Evolutionary conservation across 176 grass and related monocot genomes (phyloP).

Genomic region (Otatea glauca): DNA sequence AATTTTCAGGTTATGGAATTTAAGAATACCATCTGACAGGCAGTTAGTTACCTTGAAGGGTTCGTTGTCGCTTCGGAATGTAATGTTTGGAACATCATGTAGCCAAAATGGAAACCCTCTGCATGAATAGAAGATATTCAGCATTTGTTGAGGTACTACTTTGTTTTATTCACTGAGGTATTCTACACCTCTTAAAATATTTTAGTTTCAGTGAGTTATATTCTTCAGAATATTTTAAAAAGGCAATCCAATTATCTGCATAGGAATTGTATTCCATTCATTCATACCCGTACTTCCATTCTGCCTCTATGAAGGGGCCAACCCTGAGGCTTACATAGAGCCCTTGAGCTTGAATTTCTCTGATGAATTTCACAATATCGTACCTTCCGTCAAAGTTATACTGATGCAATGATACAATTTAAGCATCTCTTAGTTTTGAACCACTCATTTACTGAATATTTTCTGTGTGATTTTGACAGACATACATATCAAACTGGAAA

Average conservation of each 20-base stretch:
- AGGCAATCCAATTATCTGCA: background rate
- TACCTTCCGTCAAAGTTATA: constrained; percentile 91
- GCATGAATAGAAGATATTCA: constrained; percentile 45
- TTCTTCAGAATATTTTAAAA: background rate
- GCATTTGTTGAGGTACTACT: constrained; percentile 17
- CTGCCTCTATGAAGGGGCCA: constrained; percentile 80
- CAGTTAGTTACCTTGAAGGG: constrained; percentile 72
- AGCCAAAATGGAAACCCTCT: constrained; percentile 79
- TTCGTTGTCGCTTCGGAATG: constrained; percentile 62
- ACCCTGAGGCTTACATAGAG: constrained; percentile 87
- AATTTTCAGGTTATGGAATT: constrained; percentile 1
- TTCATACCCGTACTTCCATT: constrained; percentile 95
- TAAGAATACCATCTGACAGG: background rate
- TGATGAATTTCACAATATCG: constrained; percentile 86
- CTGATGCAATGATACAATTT: constrained; percentile 37
- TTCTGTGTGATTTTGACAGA: background rate
- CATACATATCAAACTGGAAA: background rate
- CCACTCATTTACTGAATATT: background rate
- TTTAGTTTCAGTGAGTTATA: background rate
- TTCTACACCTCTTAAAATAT: background rate
- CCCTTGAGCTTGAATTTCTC: constrained; percentile 72
- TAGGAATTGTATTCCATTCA: background rate
- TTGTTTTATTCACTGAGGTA: background rate
- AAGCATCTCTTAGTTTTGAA: background rate
- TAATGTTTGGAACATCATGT: constrained; percentile 60